Base-by-base conservation (phyloP, 495 filamentous ascomycete genomes). In the Saxophila tyrrhenica region DNA sequence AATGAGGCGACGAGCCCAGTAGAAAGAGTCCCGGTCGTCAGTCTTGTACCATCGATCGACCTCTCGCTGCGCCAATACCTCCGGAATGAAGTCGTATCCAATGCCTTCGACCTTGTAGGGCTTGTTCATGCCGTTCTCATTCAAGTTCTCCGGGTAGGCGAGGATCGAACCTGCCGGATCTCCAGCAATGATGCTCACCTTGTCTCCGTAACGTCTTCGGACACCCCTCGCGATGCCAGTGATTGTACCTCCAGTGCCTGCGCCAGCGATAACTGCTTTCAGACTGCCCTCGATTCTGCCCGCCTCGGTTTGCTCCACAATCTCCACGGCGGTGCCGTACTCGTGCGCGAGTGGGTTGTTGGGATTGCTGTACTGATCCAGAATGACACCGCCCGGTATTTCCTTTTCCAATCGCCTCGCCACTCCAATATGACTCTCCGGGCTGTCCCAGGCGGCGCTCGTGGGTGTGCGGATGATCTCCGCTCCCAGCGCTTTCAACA, bases 1-100 rank as follows among this genome's bases (percentile, higher is more conserved):
- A 58, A 99, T 97, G 25, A 99, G 71, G 42, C 89, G 80, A 20
- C 92, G 80, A 10, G 92, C 86, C 65, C 86, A 91, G 54, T 81
- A 73, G 69, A 99, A 99, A 20, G 88, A 89, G 63, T 95, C 89
- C 54, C 79, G 80, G 59, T 99, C 92, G 39, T 87, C 86, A 2
- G 92, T 97, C 76, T 99, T 99, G 69, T 95, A 94, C 92, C 92
- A 99, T 60, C 83, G 83, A 66, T 95, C 83, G n/a, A 99, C 86
- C 21, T 76, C 66, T 9, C 81, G 66, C 57, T 83, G 87, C 61
- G 94, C 84, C 22, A 99, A 77, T 0, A 99, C 92, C 38, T 95
- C 85, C 3, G 92, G 92, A 50, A 97, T 85, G 64, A 99, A 99
- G 65, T 99, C 92, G 65, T 99, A 99, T 21, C 92, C 92, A 64